Base-by-base conservation (phyloP, 176 grass and related monocot genomes). In the Oryza officinalis region DNA sequence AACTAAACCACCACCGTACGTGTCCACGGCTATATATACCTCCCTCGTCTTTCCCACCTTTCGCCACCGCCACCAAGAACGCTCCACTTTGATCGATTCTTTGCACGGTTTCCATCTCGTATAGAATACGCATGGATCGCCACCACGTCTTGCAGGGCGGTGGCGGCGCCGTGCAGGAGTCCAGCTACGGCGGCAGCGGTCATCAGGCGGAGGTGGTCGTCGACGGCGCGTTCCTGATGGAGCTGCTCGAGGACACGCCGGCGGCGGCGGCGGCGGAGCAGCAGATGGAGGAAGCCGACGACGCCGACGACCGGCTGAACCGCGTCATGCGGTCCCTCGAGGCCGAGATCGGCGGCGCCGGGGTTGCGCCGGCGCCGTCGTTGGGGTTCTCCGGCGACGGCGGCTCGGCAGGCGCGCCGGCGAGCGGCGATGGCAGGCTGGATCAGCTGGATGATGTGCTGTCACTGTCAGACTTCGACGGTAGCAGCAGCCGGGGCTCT, bases 301-400 rank as follows among this genome's bases (percentile, higher is more conserved):
- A 88, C 71, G 79, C 71, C 7, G 88, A 80, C 32, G 86, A 90
- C 75, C 79, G 83, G 15, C 71, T 90, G 65, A 80, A 46, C 13
- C 67, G 27, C n/a, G 93, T 95, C 59, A 92, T 92, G 57, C 74
- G 71, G 37, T 90, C 90, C 63, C 79, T 92, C 8, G 90, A 95
- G 81, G 93, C 81, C 11, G 93, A 95, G 86, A 88, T 92, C 57
- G 38, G 63, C 3, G 43, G 66, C 17, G 49, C 4, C 15, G 46
- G 6, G 1, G 11, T 31, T 5, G 31, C 11, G 26, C 61, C 72
- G 37, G 44, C 25, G 20, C 26, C 33, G 33, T 5, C 74, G 32
- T 25, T 73, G 54, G 6, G 23, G 5, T 54, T 15, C 0, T 52
- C 8, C 10, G 82, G 63, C 65, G 67, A 20, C 50, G 73, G 15